Base-by-base conservation (phyloP, 345 rosid genomes). In the Kandelia obovata region DNA sequence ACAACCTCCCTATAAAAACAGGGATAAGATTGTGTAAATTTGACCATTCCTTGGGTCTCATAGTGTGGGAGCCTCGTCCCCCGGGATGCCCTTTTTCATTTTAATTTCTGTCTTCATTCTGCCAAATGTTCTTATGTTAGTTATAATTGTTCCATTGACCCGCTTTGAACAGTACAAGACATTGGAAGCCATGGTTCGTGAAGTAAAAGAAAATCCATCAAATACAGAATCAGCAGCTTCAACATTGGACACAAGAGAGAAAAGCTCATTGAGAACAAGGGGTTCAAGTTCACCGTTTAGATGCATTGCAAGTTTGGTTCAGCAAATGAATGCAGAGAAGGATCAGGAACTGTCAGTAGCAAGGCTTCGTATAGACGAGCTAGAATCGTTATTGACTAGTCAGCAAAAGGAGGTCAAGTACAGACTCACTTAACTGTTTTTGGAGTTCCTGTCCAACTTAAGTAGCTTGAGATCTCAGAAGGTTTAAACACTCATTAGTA, bases 281-380 rank as follows among this genome's bases (percentile, higher is more conserved):
- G 98, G 98, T 75, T 91, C 98, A 68, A 87, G 91, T 75, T 93
- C 97, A 37, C 97, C 97, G 31, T 91, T 93, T 78, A 85, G 97
- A 80, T 93, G 98, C 83, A 89, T 93, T 74, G 76, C 94, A 67
- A 85, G 86, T 76, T 70, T 93, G 77, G 90, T 93, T 72, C 98
- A 89, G 78, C 96, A 89, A 80, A 88, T 88, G 87, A 93, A 83
- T 58, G 39, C 76, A 62, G 97, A 93, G 80, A 91, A 86, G 78
- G 96, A 88, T 75, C 88, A 89, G 67, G 97, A 93, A 71, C 73
- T 93, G 79, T 82, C 91, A 62, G 74, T 32, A 17, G 87, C 89
- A 47, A 83, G 81, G 86, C 82, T 73, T 68, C 96, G 86, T 19
- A 77, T 88, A 69, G 87, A 85, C 77, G 91, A 93, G 82, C 79